phyloP scores from a whole-genome alignment of 2,329 filamentous ascomycete species.

The Aspergillus ochraceoroseus region DNA sequence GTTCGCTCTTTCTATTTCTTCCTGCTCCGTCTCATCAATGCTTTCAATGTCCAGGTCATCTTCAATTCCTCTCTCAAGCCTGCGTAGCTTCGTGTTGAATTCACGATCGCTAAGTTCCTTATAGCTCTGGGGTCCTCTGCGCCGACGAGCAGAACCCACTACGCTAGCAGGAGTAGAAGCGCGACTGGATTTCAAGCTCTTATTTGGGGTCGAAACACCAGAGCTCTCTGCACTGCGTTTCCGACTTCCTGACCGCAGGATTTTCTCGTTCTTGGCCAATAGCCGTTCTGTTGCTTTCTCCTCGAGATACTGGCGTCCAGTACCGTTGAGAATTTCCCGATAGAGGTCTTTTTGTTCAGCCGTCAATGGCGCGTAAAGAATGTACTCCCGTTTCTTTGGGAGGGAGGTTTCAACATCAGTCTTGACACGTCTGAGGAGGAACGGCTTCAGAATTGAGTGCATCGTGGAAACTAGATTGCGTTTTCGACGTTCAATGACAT shows the following conservation, averaged over 20 bases:
- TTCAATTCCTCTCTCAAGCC: slow-evolving; percentile 51
- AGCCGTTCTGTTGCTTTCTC: slow-evolving; percentile 50
- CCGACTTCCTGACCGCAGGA: slow-evolving; percentile 43
- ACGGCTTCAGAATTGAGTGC: slow-evolving; percentile 86
- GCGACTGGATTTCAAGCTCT: slow-evolving; percentile 70
- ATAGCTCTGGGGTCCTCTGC: slow-evolving; percentile 54
- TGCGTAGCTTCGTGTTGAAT: slow-evolving; percentile 67
- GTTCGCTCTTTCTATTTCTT: slow-evolving; percentile 61
- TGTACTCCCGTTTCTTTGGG: slow-evolving; percentile 96
- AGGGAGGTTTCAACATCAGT: slow-evolving; percentile 84
- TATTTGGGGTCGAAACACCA: slow-evolving; percentile 51
- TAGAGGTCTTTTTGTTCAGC: slow-evolving; percentile 89
- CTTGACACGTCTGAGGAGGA: slow-evolving; percentile 82
- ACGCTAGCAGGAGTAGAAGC: slow-evolving; percentile 65
- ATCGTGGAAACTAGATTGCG: slow-evolving; percentile 79
- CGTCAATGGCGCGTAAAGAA: slow-evolving; percentile 88
- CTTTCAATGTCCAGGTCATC: slow-evolving; percentile 49
- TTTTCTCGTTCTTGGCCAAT: slow-evolving; percentile 34
- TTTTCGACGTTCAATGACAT: slow-evolving; percentile 73
- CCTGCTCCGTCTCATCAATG: slow-evolving; percentile 47
- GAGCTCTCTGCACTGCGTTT: slow-evolving; percentile 55
- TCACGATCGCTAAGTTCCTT: slow-evolving; percentile 73
- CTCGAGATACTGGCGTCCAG: slow-evolving; percentile 50
- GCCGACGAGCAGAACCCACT: slow-evolving; percentile 48
- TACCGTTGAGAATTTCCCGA: slow-evolving; percentile 76